Conservation (phyloP, 345 rosid genomes). For the Lenwebbia sp. region DNA sequence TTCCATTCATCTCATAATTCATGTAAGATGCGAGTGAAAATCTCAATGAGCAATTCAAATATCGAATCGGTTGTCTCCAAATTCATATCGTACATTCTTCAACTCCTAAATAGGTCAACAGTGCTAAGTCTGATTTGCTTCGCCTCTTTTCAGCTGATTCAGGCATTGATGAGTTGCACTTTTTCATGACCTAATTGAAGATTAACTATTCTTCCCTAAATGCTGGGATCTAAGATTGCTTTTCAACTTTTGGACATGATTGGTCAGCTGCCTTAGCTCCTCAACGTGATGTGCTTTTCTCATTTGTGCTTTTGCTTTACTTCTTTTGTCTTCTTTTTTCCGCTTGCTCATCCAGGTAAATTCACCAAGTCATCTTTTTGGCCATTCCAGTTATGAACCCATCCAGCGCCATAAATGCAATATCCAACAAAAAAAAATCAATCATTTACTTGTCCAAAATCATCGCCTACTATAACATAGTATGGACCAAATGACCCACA, state of each 20-base stretch:
- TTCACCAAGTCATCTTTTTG: not conserved
- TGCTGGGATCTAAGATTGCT: not conserved
- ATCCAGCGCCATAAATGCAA: not conserved
- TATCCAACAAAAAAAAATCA: not conserved
- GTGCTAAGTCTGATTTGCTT: not conserved
- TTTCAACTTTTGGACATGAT: not conserved
- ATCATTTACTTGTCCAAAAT: not conserved
- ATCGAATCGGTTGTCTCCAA: not conserved
- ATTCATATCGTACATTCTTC: not conserved
- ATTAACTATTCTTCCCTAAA: not conserved
- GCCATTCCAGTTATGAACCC: not conserved
- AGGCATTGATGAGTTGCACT: not conserved
- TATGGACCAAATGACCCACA: not conserved
- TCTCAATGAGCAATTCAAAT: fast-evolving
- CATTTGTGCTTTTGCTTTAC: not conserved
- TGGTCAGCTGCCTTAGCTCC: not conserved
- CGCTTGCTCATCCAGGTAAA: not conserved
- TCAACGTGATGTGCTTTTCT: not conserved
- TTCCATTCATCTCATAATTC: not conserved
- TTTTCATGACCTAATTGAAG: not conserved
- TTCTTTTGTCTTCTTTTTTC: not conserved
- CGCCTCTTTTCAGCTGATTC: not conserved
- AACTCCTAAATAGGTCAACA: not conserved
- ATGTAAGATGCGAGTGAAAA: not conserved
- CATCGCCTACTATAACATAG: not conserved